These are phyloP conservation scores for Boletus semigastroideus DNA, from an alignment of 1,284 basidiomycete genomes.

Conservation along the genomic window DNA sequence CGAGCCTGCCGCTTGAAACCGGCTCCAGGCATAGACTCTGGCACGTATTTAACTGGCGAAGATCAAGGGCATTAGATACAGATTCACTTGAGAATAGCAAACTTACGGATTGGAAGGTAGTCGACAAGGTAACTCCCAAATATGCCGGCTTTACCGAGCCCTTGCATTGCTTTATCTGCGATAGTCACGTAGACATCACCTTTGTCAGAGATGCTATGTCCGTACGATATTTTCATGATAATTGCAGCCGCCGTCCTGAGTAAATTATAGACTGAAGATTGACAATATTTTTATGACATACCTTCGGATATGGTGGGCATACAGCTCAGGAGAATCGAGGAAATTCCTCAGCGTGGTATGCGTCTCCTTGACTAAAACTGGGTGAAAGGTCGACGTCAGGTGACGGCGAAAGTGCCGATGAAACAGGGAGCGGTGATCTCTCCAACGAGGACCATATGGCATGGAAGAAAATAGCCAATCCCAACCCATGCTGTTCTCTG, in stretches of 20 bases:
- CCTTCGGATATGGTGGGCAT: constrained; percentile 38
- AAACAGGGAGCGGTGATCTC: constrained; percentile 44
- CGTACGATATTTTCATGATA: constrained; percentile 41
- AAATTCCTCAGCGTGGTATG: constrained; percentile 38
- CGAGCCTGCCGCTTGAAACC: constrained; percentile 40
- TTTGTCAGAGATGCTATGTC: constrained; percentile 35
- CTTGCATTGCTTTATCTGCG: constrained; percentile 40
- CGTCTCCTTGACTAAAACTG: constrained; percentile 40
- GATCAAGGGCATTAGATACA: neutral
- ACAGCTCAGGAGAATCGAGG: constrained; percentile 36
- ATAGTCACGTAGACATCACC: constrained; percentile 45
- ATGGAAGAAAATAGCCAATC: constrained; percentile 49
- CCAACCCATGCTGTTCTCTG: constrained; percentile 44
- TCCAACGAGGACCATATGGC: constrained; percentile 43
- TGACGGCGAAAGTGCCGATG: constrained; percentile 43
- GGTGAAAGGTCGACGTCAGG: constrained; percentile 33
- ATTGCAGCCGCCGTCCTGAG: constrained; percentile 39
- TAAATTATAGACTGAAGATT: neutral
- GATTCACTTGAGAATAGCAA: neutral
- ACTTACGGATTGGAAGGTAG: constrained; percentile 27
- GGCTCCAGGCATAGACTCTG: constrained; percentile 40
- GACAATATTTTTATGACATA: constrained; percentile 8
- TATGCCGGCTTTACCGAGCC: constrained; percentile 40
- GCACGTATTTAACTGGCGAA: constrained; percentile 39
- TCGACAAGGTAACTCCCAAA: constrained; percentile 45